Conservation (phyloP, 306 rosid genomes). For the Lathyrus oleraceus region DNA sequence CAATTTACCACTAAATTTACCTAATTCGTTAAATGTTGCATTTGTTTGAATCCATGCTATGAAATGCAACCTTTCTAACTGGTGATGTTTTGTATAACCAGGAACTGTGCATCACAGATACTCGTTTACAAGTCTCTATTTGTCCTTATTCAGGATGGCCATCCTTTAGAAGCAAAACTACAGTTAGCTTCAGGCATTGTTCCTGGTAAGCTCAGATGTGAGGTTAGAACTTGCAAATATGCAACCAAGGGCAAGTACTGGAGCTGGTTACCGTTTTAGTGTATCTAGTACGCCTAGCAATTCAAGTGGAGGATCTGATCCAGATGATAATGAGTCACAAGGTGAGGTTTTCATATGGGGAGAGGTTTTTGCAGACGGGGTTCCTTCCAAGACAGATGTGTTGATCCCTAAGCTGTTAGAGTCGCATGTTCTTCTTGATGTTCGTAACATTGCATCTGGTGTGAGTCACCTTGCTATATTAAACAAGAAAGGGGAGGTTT, state of each 20-base stretch:
- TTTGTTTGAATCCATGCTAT: neutral
- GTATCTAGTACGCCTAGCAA: conserved; percentile 67
- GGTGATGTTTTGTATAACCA: conserved; percentile 12
- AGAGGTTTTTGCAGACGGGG: conserved; percentile 62
- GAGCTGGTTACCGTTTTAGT: conserved; percentile 68
- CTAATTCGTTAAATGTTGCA: neutral
- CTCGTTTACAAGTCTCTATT: conserved; percentile 21
- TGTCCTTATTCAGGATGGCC: conserved; percentile 41
- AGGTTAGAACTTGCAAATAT: conserved; percentile 59
- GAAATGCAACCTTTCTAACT: neutral
- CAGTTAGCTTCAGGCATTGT: conserved; percentile 42
- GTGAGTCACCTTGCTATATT: conserved; percentile 68
- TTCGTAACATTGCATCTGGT: conserved; percentile 68
- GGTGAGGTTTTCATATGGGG: conserved; percentile 91
- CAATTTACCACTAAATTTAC: neutral
- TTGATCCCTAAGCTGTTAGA: conserved; percentile 72
- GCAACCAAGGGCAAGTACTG: conserved; percentile 71
- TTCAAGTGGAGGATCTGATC: conserved; percentile 77
- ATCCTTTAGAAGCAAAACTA: conserved; percentile 43
- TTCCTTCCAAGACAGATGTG: conserved; percentile 54
- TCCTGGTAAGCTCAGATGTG: conserved; percentile 60
- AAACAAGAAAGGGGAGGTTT: conserved; percentile 81
- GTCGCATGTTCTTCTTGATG: conserved; percentile 73
- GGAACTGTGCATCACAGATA: neutral
- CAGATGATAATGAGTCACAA: conserved; percentile 68